Evolutionary conservation across 1,284 basidiomycete species (phyloP).

Genomic region (Melampsora americana): DNA sequence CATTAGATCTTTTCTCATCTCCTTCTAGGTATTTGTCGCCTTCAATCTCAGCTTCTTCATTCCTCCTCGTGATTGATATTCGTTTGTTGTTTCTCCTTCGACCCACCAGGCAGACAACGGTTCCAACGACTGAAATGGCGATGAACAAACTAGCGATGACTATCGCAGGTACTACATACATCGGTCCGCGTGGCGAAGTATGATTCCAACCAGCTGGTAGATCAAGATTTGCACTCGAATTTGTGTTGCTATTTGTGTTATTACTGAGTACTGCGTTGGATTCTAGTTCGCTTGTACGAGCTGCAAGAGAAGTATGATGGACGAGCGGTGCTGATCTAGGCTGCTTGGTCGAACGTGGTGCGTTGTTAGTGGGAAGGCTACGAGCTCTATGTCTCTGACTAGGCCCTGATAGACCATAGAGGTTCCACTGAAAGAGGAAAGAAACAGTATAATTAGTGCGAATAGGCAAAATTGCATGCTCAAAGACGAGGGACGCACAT

Average conservation of each 20-base stretch:
- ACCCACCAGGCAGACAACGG: constrained; percentile 11
- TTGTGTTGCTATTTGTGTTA: neutral
- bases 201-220: constrained; percentile 44
- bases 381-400: constrained; percentile 31
- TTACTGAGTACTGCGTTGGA: neutral
- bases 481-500: constrained; percentile 14
- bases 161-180: constrained; percentile 35
- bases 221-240: constrained; percentile 12
- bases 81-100: neutral
- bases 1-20: neutral
- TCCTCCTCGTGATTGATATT: neutral
- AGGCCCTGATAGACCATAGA: constrained; percentile 30
- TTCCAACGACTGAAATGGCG: constrained; percentile 25
- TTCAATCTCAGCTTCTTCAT: neutral
- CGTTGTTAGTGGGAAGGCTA: neutral
- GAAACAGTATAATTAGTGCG: neutral
- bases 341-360: neutral
- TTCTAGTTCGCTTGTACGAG: neutral
- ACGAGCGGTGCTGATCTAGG: neutral
- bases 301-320: constrained; percentile 22
- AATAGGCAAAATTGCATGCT: neutral
- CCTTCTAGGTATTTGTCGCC: neutral
- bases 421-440: constrained; percentile 10
- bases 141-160: constrained; percentile 35
- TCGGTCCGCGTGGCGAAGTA: constrained; percentile 33